Percentiles rank a stretch among this genome's conserved stretches.
These are phyloP conservation scores for Acer yangbiense DNA, from an alignment of 345 rosid species.

Conservation along the genomic window DNA sequence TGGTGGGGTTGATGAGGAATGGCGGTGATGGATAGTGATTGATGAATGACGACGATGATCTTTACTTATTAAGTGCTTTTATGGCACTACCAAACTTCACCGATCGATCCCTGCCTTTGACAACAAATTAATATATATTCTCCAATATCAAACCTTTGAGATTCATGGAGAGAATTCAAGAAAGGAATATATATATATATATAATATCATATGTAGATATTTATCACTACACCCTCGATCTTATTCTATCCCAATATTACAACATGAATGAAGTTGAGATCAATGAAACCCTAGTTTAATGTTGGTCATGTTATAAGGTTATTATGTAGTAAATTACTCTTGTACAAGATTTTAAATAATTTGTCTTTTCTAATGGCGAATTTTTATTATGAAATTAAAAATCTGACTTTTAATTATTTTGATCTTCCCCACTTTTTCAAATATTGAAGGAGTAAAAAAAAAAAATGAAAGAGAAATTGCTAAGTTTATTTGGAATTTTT, in stretches of 20 bases:
- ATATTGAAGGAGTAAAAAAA: too few species aligned
- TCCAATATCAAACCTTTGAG: neutral
- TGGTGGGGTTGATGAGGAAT: neutral
- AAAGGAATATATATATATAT: neutral
- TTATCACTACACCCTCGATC: neutral
- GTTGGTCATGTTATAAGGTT: neutral
- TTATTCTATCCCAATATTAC: neutral
- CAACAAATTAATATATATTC: neutral
- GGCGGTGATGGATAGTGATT: conserved; percentile 2
- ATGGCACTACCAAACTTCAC: conserved; percentile 43
- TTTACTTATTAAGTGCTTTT: conserved; percentile 21
- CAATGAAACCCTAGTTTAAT: too few species aligned
- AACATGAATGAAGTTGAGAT: too few species aligned
- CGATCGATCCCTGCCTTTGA: conserved; percentile 14
- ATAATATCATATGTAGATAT: neutral
- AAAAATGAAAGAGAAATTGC: too few species aligned
- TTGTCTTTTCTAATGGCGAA: neutral
- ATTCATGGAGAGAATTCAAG: neutral
- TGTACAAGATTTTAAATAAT: neutral
- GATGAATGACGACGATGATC: neutral
- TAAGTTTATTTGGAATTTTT: too few species aligned
- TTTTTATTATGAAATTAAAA: too few species aligned
- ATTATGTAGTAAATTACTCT: neutral
- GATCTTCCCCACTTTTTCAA: neutral
- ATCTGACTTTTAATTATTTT: too few species aligned